phyloP scores from a whole-genome alignment of 495 filamentous ascomycete species.

The Talaromyces thailandensis region DNA sequence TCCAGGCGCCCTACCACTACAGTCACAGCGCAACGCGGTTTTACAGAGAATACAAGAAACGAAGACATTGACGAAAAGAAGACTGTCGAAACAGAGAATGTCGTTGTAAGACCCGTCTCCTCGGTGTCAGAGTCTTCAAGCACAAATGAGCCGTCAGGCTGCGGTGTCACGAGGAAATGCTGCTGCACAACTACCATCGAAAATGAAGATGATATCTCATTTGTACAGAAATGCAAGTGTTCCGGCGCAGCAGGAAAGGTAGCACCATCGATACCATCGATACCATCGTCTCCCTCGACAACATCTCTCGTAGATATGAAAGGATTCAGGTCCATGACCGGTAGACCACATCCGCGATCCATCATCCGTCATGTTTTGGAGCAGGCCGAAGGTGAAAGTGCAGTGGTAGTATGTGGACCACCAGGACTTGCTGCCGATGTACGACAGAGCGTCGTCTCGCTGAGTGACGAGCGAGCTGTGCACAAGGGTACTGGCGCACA shows the following conservation, averaged over 20 bases:
- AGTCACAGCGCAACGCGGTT: background rate
- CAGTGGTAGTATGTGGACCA: slow-evolving; percentile 76
- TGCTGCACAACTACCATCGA: slow-evolving; percentile 44
- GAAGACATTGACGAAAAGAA: slow-evolving; percentile 9
- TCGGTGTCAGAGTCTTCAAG: slow-evolving; percentile 1
- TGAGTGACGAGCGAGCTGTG: slow-evolving; percentile 81
- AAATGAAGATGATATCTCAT: slow-evolving; percentile 31
- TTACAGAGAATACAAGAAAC: background rate
- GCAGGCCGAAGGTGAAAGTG: slow-evolving; percentile 69
- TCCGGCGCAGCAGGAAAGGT: slow-evolving; percentile 13
- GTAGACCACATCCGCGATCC: slow-evolving; percentile 31
- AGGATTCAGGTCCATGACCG: slow-evolving; percentile 9
- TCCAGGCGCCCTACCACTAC: background rate
- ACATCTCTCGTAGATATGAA: background rate
- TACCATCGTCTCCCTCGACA: background rate
- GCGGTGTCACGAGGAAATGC: slow-evolving; percentile 34
- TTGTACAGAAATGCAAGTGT: slow-evolving; percentile 21
- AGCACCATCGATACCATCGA: background rate
- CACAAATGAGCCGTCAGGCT: slow-evolving; percentile 9
- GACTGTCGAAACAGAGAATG: slow-evolving; percentile 7
- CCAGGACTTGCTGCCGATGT: slow-evolving; percentile 54
- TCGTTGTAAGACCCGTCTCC: slow-evolving; percentile 16
- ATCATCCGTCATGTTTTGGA: slow-evolving; percentile 55
- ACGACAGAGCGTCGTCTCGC: slow-evolving; percentile 53
- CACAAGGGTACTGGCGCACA: slow-evolving; percentile 88